These are phyloP conservation scores for Auricularia sp. DNA, from an alignment of 768 basidiomycete species.

Conservation along the genomic window DNA sequence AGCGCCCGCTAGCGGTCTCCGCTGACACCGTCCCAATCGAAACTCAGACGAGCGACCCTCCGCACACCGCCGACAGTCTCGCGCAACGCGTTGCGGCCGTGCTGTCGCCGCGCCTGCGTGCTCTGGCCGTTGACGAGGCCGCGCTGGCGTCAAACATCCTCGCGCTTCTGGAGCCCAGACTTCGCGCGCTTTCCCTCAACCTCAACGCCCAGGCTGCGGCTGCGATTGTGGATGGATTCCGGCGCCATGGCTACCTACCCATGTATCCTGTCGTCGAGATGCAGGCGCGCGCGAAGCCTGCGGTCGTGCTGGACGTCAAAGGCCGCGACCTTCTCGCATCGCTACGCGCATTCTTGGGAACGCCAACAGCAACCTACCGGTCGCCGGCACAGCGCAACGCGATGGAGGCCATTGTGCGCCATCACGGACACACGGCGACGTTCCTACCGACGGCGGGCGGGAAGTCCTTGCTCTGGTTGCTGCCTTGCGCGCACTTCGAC, in stretches of 20 bases:
- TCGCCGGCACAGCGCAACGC: neutral
- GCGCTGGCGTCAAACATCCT: no score
- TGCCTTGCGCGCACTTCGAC: neutral
- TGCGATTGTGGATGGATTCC: no score
- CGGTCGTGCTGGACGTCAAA: neutral
- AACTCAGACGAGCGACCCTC: no score
- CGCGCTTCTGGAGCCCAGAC: no score
- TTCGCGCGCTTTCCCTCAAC: no score
- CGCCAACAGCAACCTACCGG: neutral
- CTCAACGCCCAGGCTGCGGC: no score
- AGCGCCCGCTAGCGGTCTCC: no score
- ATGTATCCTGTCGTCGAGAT: neutral
- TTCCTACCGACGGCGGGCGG: neutral
- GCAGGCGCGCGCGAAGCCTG: neutral
- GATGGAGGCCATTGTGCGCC: neutral
- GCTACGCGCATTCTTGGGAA: neutral
- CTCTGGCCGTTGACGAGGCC: no score
- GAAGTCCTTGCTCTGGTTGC: neutral
- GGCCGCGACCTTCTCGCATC: neutral
- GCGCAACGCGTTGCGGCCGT: no score
- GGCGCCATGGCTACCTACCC: no score
- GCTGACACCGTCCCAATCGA: constrained; percentile 13
- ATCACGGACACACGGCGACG: neutral
- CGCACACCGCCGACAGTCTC: neutral
- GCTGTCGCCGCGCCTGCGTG: no score